Conservation (phyloP, 768 basidiomycete genomes). For the Candolleomyces eurysporus region DNA sequence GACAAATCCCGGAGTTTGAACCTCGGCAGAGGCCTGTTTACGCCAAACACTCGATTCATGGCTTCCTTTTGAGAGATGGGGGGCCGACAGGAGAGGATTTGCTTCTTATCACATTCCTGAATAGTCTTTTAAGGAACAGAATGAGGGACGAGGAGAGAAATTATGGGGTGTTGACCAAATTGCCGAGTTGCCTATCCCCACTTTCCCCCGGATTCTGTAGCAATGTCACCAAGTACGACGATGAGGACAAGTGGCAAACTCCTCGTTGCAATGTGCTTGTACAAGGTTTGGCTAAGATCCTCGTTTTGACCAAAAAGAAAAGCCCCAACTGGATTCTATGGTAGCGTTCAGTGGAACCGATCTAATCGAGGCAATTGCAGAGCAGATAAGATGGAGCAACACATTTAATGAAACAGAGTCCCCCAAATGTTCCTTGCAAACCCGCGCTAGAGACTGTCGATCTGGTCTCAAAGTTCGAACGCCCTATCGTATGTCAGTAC, state of each 20-base stretch:
- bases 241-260: background rate
- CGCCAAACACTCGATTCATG: background rate
- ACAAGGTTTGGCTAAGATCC: background rate
- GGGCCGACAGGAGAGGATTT: background rate
- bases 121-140: background rate
- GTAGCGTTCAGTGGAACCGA: no score
- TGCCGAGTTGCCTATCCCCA: background rate
- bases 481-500: no score
- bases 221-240: background rate
- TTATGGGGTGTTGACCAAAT: background rate
- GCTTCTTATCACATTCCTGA: constrained; percentile 3
- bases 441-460: no score
- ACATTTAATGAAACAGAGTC: no score
- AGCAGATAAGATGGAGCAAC: no score
- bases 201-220: background rate
- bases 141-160: background rate
- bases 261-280: background rate
- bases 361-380: no score
- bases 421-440: no score
- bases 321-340: no score
- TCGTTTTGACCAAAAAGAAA: background rate
- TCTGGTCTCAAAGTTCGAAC: no score
- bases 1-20: background rate
- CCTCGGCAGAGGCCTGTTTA: background rate
- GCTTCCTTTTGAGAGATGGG: background rate